Base-by-base conservation (phyloP, 2,329 filamentous ascomycete species). In the Scedosporium minutisporum region DNA sequence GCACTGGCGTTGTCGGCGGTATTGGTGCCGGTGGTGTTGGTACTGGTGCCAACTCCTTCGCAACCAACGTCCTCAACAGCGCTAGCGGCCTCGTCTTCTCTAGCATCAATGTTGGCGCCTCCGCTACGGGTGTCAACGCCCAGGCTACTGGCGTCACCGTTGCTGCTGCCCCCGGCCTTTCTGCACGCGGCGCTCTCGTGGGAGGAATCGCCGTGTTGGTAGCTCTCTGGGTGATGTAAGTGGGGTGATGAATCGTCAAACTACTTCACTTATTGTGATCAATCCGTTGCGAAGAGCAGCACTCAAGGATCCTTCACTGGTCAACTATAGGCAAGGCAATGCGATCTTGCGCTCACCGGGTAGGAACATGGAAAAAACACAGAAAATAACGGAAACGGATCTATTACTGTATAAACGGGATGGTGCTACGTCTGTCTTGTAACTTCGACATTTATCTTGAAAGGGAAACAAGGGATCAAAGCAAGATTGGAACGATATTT, bases 271-370 rank as follows among this genome's bases (percentile, higher is more conserved):
- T 14, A n/a, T 21, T 46, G 9, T 46, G 14, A 46, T 46, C 12
- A 18, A 46, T 46, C 27, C n/a, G 42, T 53, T 25, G 48, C 18
- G 48, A 18, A 23, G 48, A 18, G 16, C 16, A 16, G 18, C 48
- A 4, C 18, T 21, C 5, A 55, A 10, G 23, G 23, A 18, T 55
- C 21, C 51, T 23, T 25, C 51, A 23, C 51, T 55, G 51, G 51
- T 55, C 51, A 55, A 23, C 51, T 27, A 55, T 55, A 55, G 51
- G 51, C 51, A 55, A 48, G 51, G 51, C 51, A 55, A 55, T 55
- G 51, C 51, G 51, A 18, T 23, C 51, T 55, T 55, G 51, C 51
- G 51, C 51, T 55, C 23, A 55, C 51, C 51, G 51, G 21, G 51
- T 55, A 23, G 51, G 51, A 48, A 18, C 18, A 21, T 23, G 44